These are phyloP conservation scores for Ascoidea asiatica DNA, from an alignment of 805 yeast genomes.

Conservation along the genomic window DNA sequence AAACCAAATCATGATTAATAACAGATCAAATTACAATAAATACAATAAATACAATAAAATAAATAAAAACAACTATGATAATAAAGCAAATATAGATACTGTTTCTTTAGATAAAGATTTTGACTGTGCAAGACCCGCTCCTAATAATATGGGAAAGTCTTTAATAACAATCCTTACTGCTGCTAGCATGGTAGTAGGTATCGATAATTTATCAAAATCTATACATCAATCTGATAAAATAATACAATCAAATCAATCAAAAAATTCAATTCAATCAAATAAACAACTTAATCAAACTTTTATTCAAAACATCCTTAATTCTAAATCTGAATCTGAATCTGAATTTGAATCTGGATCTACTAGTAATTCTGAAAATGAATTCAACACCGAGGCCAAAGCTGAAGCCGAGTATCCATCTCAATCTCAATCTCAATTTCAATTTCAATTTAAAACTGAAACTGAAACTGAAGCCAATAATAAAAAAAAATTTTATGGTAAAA, in stretches of 20 bases:
- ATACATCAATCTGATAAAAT: too few species aligned
- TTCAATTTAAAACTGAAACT: too few species aligned
- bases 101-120: slow-evolving; percentile 11
- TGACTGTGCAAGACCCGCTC: slow-evolving; percentile 24
- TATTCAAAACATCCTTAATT: too few species aligned
- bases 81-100: slow-evolving; percentile 1
- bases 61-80: neutral
- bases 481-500: too few species aligned
- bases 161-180: slow-evolving; percentile 43
- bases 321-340: too few species aligned
- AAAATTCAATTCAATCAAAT: too few species aligned
- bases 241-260: too few species aligned
- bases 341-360: too few species aligned
- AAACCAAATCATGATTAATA: neutral
- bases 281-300: too few species aligned
- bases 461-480: too few species aligned
- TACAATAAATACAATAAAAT: slow-evolving; percentile 14
- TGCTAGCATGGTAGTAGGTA: slow-evolving; percentile 36
- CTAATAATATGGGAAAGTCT: slow-evolving; percentile 29
- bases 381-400: slow-evolving; percentile 16
- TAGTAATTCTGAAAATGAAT: slow-evolving; percentile 19
- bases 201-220: slow-evolving; percentile 15
- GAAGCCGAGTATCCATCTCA: too few species aligned
- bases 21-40: slow-evolving; percentile 6
- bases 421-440: too few species aligned